Base-by-base conservation (phyloP, 2,329 filamentous ascomycete genomes). In the Xylariaceae sp. region DNA sequence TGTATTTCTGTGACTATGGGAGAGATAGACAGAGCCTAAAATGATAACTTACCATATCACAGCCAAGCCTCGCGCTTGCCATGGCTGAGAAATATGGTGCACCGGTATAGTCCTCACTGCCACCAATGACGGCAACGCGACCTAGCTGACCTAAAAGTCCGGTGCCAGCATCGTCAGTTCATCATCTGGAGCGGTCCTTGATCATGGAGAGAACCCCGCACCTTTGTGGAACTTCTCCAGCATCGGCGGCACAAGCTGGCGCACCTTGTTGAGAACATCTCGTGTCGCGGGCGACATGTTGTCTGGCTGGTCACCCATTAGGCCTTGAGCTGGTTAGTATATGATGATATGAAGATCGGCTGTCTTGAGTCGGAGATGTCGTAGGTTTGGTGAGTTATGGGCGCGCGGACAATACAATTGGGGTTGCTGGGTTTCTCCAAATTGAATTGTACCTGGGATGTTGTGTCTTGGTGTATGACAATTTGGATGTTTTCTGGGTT, bases 51-150 rank as follows among this genome's bases (percentile, higher is more conserved):
- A 93, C 90, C 89, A 96, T 89, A 66, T 96, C 91, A 65, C 87
- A 90, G 5, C 93, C 94, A 52, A 97, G 75, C 65, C 88, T 84
- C 43, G 94, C 94, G 60, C 90, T 96, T 12, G 94, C 94, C 85
- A 97, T 97, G 59, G 93, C 92, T 17, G 93, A 97, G 74, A 99
- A 99, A 75, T 96, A 99, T 12, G 94, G 94, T 53, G 94, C 94
- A 36, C 94, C 94, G 1, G 94, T 97, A 70, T 97, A 99, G 72
- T 97, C 93, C 69, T 93, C 86, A 66, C 90, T 96, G 39, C 94
- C 94, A 47, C 94, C 94, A 60, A 99, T 94, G 53, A 99, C 94
- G 47, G 86, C 94, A 48, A 99, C 85, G 50, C 94, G 84, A 5
- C 94, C 94, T 60, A 96, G 80, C 72, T 97, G 93, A 54, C 94